Evolutionary conservation across 1,284 basidiomycete genomes (phyloP).

Genomic region (Apiotrichum laibachii): DNA sequence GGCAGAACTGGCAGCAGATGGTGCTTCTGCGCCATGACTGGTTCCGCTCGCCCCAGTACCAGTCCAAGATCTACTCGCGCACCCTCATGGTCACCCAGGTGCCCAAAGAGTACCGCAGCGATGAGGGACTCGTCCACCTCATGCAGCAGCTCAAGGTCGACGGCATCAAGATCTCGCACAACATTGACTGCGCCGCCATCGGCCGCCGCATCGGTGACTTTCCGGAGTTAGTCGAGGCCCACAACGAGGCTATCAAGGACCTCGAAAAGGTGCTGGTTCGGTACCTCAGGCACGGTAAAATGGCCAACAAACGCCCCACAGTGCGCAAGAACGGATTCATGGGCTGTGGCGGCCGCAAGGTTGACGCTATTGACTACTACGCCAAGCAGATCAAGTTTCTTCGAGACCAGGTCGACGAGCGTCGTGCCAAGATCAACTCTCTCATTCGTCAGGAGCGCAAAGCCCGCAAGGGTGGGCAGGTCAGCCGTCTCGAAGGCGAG

Average conservation of each 20-base stretch:
- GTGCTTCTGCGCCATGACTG: conserved; percentile 49
- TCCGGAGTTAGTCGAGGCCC: conserved; percentile 59
- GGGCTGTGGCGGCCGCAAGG: conserved; percentile 69
- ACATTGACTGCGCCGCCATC: conserved; percentile 43
- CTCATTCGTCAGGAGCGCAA: conserved; percentile 47
- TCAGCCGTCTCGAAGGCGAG: conserved; percentile 58
- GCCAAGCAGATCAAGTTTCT: conserved; percentile 62
- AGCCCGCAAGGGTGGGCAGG: conserved; percentile 38
- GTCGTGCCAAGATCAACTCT: conserved; percentile 68
- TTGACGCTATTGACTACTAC: conserved; percentile 79
- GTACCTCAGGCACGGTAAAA: conserved; percentile 74
- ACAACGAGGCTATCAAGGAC: conserved; percentile 79
- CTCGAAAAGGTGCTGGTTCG: conserved; percentile 78
- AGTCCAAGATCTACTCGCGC: conserved; percentile 49
- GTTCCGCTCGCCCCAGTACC: conserved; percentile 51
- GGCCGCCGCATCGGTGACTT: conserved; percentile 49
- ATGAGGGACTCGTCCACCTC: conserved; percentile 68
- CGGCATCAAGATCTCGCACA: conserved; percentile 51
- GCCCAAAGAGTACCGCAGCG: conserved; percentile 69
- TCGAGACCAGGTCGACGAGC: conserved; percentile 72
- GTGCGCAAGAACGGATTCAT: conserved; percentile 68
- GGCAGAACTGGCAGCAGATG: conserved; percentile 72
- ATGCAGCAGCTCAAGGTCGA: conserved; percentile 64
- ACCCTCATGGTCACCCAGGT: conserved; percentile 62
- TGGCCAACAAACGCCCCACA: conserved; percentile 70